Evolutionary conservation across 306 rosid species (phyloP), one percentile per base, ranked within the genome.

Genomic region (Cicer bijugum): DNA sequence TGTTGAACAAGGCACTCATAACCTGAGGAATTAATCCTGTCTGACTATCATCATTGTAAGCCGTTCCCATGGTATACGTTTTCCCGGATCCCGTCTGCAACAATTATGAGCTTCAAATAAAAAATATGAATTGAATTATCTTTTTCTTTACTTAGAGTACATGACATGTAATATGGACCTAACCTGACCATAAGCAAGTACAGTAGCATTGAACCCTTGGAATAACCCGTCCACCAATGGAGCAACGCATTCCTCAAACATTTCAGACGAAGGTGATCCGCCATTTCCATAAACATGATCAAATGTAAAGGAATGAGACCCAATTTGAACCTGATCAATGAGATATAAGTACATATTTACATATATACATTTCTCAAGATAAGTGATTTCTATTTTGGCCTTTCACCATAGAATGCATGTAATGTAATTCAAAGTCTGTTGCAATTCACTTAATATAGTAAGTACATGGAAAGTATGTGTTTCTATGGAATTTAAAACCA

Each of bases 151-250:
- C 64, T 78, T n/a, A 6, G 52, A 78, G 74, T 23, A 20, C 17
- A 59, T 72, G 69, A 16, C 16, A 44, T 53, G 59, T 38, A 58
- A 69, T 62, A 42, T 51, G 69, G 59, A 79, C 75, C 84, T 79
- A 77, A 91, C 97, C 97, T 91, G 97, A 57, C 97, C 97, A 46
- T 91, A 91, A 59, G 97, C 97, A 28, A 91, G 97, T 63, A 91
- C 97, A 74, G 97, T 91, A 55, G 88, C 93, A 77, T 91, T 91
- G 80, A 85, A 91, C 58, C 97, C 97, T 75, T 88, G 93, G 79
- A 91, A 91, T 75, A 91, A 87, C 47, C 90, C 92, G 75, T 88
- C 90, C 71, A 88, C 89, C 75, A 91, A 86, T 42, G 93, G 92
- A 68, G 88, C 84, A 77, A 91, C 47, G 76, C 97, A 91, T 80